These are phyloP conservation scores for Xylariaceae sp. DNA, from an alignment of 2,329 filamentous ascomycete species.

Conservation along the genomic window DNA sequence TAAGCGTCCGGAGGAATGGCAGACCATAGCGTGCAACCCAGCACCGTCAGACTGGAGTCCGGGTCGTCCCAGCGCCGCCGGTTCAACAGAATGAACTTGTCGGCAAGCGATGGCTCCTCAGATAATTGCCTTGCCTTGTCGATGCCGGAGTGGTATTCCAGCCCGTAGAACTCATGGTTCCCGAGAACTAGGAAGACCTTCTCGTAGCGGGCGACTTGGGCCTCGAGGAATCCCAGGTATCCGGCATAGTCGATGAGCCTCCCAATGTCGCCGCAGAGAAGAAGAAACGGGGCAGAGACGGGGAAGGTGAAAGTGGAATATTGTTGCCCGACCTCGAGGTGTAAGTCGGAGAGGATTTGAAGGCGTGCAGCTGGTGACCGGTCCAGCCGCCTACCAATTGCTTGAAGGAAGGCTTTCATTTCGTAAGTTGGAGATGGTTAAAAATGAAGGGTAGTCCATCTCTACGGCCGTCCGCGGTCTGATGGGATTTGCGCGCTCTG, in stretches of 20 bases:
- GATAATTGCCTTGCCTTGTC: conserved; percentile 29
- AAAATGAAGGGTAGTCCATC: too few relatives aligned
- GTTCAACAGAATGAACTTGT: conserved; percentile 37
- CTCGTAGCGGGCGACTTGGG: conserved; percentile 33
- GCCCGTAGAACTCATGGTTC: conserved; percentile 47
- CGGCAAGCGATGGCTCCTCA: conserved; percentile 29
- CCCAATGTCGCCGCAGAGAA: conserved; percentile 45
- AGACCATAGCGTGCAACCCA: conserved; percentile 54
- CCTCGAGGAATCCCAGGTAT: conserved; percentile 35
- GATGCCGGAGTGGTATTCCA: conserved; percentile 31
- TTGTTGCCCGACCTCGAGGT: conserved; percentile 38
- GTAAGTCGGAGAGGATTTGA: conserved; percentile 42
- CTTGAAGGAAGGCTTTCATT: too few relatives aligned
- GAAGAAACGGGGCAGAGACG: conserved; percentile 32
- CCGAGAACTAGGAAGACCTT: conserved; percentile 42
- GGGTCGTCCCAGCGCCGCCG: conserved; percentile 31
- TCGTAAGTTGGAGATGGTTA: too few relatives aligned
- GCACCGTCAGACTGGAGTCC: conserved; percentile 36
- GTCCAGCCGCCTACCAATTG: too few relatives aligned
- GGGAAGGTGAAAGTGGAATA: conserved; percentile 35
- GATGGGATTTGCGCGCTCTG: too few relatives aligned
- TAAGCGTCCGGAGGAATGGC: conserved; percentile 32
- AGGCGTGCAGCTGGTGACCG: too few relatives aligned
- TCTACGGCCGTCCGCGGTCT: too few relatives aligned
- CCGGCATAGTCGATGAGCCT: conserved; percentile 37